These are phyloP conservation scores for Alternaria brassicae DNA, from an alignment of 2,329 filamentous ascomycete genomes.

Conservation along the genomic window DNA sequence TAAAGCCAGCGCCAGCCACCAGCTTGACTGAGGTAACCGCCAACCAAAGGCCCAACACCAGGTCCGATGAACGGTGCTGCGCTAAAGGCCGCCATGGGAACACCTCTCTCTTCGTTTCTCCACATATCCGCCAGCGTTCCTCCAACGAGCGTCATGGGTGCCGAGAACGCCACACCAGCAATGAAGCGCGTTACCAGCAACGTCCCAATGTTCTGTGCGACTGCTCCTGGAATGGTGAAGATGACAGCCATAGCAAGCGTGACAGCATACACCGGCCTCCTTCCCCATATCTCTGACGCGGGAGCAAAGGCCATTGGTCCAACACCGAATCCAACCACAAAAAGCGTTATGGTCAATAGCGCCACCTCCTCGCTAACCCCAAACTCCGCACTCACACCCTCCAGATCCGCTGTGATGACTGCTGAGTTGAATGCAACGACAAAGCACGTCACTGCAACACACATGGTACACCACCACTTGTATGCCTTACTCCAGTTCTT, in stretches of 20 bases:
- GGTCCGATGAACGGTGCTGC: constrained; percentile 85
- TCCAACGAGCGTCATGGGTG: constrained; percentile 85
- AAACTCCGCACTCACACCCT: constrained; percentile 69
- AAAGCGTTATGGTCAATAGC: constrained; percentile 74
- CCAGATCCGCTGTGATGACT: constrained; percentile 79
- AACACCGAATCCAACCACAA: constrained; percentile 82
- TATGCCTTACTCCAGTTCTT: constrained; percentile 82
- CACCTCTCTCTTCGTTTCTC: constrained; percentile 81
- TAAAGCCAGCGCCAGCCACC: constrained; percentile 84
- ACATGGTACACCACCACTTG: constrained; percentile 84
- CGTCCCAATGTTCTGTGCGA: constrained; percentile 77
- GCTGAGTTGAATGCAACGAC: constrained; percentile 64
- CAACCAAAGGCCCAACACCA: constrained; percentile 69
- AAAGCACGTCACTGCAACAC: constrained; percentile 68
- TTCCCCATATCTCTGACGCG: constrained; percentile 75
- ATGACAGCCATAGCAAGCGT: constrained; percentile 75
- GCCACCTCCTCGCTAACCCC: constrained; percentile 74
- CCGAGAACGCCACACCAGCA: constrained; percentile 83
- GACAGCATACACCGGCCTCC: constrained; percentile 72
- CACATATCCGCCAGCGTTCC: constrained; percentile 86
- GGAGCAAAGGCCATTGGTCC: constrained; percentile 83
- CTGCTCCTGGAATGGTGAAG: constrained; percentile 81
- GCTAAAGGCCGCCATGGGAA: constrained; percentile 86
- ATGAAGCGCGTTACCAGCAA: constrained; percentile 78
- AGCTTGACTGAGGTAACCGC: constrained; percentile 73